Evolutionary conservation across 2,329 filamentous ascomycete species (phyloP).

Genomic region (Gliomastix tumulicola): DNA sequence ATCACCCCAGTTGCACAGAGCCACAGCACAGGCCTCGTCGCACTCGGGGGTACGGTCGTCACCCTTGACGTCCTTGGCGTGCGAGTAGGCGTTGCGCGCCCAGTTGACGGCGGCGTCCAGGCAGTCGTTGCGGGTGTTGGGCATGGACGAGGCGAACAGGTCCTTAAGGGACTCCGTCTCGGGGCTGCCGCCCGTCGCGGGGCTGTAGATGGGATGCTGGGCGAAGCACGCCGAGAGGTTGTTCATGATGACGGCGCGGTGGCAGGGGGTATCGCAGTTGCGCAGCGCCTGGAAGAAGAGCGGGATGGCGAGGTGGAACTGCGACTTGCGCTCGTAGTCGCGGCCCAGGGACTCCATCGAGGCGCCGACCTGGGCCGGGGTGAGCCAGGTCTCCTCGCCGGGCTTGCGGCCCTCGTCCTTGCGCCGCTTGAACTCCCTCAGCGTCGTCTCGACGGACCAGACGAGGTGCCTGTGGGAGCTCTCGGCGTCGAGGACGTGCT

Average conservation of each 20-base stretch:
- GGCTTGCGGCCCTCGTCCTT: slow-evolving; percentile 60
- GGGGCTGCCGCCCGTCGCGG: slow-evolving; percentile 8
- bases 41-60: slow-evolving; percentile 70
- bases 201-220: slow-evolving; percentile 48
- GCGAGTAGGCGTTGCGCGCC: slow-evolving; percentile 68
- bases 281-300: slow-evolving; percentile 80
- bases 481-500: slow-evolving; percentile 67
- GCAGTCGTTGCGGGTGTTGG: slow-evolving; percentile 48
- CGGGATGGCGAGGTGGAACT: slow-evolving; percentile 76
- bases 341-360: slow-evolving; percentile 69
- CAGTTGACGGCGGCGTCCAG: slow-evolving; percentile 68
- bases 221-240: slow-evolving; percentile 70
- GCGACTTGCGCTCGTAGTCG: slow-evolving; percentile 66
- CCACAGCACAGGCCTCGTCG: slow-evolving; percentile 73
- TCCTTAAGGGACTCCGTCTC: slow-evolving; percentile 18
- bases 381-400: slow-evolving; percentile 66
- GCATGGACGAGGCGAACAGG: slow-evolving; percentile 19
- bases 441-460: slow-evolving; percentile 73
- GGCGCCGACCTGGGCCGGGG: slow-evolving; percentile 63
- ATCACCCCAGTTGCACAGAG: slow-evolving; percentile 81
- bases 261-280: slow-evolving; percentile 61
- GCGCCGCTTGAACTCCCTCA: slow-evolving; percentile 68
- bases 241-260: slow-evolving; percentile 80
- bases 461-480: slow-evolving; percentile 66
- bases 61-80: slow-evolving; percentile 58